Base-by-base conservation (phyloP, 2,329 filamentous ascomycete species). In the Paraphaeosphaeria minitans region DNA sequence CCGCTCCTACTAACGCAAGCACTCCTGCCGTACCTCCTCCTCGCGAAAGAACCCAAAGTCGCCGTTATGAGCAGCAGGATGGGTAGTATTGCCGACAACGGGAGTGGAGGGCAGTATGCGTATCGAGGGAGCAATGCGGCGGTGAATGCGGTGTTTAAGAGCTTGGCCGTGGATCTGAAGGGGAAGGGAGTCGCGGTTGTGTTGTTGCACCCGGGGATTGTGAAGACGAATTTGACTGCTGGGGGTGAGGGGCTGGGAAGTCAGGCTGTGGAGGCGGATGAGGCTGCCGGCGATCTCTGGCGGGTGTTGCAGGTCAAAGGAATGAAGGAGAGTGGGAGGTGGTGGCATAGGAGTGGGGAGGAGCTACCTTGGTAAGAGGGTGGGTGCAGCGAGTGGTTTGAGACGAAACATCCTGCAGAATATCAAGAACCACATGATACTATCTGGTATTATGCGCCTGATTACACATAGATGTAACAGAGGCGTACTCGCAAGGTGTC, bases 51-150 rank as follows among this genome's bases (percentile, higher is more conserved):
- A 12, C 74, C 79, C 1, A 68, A 73, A 22, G 70, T 81, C 6
- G 79, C 73, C 1, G 78, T 80, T 52, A 76, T 82, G 45, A 79
- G 75, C 43, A 77, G 72, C 31, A 75, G 80, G 19, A 78, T 82
- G 6, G 80, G 79, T 8, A 75, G 70, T 39, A 78, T 82, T 22
- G 71, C 65, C 12, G 79, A 81, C 57, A 82, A 82, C 57, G 66
- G 58, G 49, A 72, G 73, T 0, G 79, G 81, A 10, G 77, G 79
- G 7, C 67, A 60, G 35, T 82, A 82, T 51, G 77, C 79, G 2
- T 82, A 82, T 53, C 77, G 80, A 2, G 72, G 75, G 2, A 77
- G 70, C 12, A 82, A 81, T 62, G 76, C 80, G 5, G 80, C 78
- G 8, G 74, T 81, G 29, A 81, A 82, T 59, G 75, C 70, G 39